A percentile compares a stretch with the other conserved stretches of the same genome.
Evolutionary conservation across 164 flowering plant genomes (phyloP).

Genomic region (Protea cynaroides): DNA sequence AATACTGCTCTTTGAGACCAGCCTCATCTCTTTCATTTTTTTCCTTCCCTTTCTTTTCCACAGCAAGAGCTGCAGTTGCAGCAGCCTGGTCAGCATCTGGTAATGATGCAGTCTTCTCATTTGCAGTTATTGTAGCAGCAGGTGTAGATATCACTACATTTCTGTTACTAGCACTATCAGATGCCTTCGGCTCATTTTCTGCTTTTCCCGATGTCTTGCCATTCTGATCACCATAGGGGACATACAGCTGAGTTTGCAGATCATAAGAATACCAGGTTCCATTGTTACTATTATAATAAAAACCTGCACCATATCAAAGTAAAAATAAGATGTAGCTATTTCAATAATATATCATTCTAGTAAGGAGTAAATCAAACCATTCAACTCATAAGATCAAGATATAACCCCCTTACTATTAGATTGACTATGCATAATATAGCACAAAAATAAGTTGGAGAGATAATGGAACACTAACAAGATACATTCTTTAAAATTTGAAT

Average conservation of each 20-base stretch:
- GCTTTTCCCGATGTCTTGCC: slow-evolving; percentile 46
- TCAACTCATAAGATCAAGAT: too few relatives aligned
- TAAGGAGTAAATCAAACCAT: too few relatives aligned
- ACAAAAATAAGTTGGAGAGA: too few relatives aligned
- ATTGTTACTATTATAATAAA: slow-evolving; percentile 90
- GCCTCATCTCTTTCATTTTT: slow-evolving; percentile 76
- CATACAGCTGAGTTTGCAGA: slow-evolving; percentile 77
- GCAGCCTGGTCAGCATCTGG: slow-evolving; percentile 99
- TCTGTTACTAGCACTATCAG: slow-evolving; percentile 49
- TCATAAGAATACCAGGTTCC: slow-evolving; percentile 93
- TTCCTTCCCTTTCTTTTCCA: slow-evolving; percentile 98
- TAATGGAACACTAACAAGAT: too few relatives aligned
- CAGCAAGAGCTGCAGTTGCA: slow-evolving; percentile 89
- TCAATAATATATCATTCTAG: too few relatives aligned
- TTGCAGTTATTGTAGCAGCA: slow-evolving; percentile 64
- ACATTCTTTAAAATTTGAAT: too few relatives aligned
- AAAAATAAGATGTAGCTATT: neutral
- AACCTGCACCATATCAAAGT: slow-evolving; percentile 43
- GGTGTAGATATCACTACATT: slow-evolving; percentile 96
- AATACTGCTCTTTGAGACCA: slow-evolving; percentile 91
- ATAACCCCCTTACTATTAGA: too few relatives aligned
- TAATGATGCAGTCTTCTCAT: slow-evolving; percentile 69
- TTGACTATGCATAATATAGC: too few relatives aligned
- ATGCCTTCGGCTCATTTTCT: slow-evolving; percentile 42
- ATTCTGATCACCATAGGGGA: slow-evolving; percentile 70